phyloP scores from a whole-genome alignment of 2,329 filamentous ascomycete genomes.

The Colletotrichum sp. region DNA sequence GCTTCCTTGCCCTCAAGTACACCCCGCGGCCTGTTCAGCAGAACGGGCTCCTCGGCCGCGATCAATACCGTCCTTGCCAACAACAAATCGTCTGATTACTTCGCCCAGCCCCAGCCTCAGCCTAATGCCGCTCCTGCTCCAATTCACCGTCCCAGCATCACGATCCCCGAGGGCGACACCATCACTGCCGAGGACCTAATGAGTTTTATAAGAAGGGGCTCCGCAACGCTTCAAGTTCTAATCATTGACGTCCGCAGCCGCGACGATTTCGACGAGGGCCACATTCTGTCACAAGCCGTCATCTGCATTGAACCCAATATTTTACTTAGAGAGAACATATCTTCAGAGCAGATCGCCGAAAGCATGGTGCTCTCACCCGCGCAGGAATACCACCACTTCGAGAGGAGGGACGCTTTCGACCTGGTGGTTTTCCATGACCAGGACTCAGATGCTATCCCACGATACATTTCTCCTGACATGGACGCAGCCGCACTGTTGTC shows the following conservation, averaged over 20 bases:
- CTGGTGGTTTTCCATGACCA: conserved; percentile 92
- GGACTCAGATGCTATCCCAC: conserved; percentile 57
- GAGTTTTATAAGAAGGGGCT: conserved; percentile 65
- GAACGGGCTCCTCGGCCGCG: conserved; percentile 38
- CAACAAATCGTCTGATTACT: conserved; percentile 35
- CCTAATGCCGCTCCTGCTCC: conserved; percentile 27
- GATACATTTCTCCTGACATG: conserved; percentile 33
- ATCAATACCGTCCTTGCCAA: conserved; percentile 30
- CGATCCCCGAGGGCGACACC: conserved; percentile 56
- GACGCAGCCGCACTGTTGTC: conserved; percentile 66
- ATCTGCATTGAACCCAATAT: conserved; percentile 89
- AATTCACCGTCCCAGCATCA: conserved; percentile 31
- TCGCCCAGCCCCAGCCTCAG: conserved; percentile 32
- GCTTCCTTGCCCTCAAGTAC: conserved; percentile 70
- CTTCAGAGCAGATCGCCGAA: conserved; percentile 66
- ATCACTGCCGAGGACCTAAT: conserved; percentile 76
- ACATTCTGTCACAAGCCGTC: conserved; percentile 82
- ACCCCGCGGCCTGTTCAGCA: conserved; percentile 66
- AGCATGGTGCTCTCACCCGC: conserved; percentile 73
- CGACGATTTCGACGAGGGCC: conserved; percentile 83
- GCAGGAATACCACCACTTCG: conserved; percentile 79
- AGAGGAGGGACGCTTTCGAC: conserved; percentile 76
- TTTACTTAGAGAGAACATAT: conserved; percentile 70
- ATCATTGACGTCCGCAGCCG: conserved; percentile 86
- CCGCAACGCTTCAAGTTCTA: conserved; percentile 64